These are phyloP conservation scores for Talaromyces sp. DNA, from an alignment of 2,329 filamentous ascomycete species.

Conservation along the genomic window DNA sequence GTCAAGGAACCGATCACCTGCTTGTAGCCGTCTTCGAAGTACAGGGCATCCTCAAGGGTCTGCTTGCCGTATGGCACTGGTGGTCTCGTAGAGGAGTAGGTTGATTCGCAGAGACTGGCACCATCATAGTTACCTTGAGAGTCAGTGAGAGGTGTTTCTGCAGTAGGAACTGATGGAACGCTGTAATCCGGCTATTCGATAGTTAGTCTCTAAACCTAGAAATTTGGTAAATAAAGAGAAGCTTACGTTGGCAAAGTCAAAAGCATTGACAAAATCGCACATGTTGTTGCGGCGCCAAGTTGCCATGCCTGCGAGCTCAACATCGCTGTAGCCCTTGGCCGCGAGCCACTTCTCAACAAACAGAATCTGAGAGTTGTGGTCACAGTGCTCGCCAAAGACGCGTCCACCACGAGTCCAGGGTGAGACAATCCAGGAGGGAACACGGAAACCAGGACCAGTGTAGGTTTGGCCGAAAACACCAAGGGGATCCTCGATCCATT, in stretches of 20 bases:
- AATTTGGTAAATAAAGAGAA: neutral
- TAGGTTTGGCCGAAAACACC: constrained; percentile 42
- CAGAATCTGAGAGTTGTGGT: constrained; percentile 55
- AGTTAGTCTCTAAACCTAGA: neutral
- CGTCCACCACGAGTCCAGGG: constrained; percentile 55
- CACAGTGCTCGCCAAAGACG: constrained; percentile 54
- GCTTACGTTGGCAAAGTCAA: constrained; percentile 40
- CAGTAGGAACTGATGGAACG: constrained; percentile 47
- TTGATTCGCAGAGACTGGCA: constrained; percentile 43
- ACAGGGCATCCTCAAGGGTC: constrained; percentile 30
- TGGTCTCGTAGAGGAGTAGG: constrained; percentile 38
- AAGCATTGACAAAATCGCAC: constrained; percentile 46
- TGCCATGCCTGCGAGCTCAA: constrained; percentile 41
- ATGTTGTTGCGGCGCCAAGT: constrained; percentile 48
- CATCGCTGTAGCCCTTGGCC: constrained; percentile 41
- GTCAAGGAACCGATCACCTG: constrained; percentile 51
- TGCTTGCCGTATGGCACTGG: constrained; percentile 50
- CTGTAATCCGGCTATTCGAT: constrained; percentile 45
- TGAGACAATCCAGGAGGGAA: constrained; percentile 56
- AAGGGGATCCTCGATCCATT: constrained; percentile 52
- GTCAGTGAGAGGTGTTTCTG: constrained; percentile 44
- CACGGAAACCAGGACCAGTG: constrained; percentile 48
- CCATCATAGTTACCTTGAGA: constrained; percentile 46
- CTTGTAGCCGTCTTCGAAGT: constrained; percentile 56
- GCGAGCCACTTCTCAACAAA: constrained; percentile 53